These are phyloP conservation scores for Punctularia strigosozonata DNA, from an alignment of 768 basidiomycete genomes.

Conservation along the genomic window DNA sequence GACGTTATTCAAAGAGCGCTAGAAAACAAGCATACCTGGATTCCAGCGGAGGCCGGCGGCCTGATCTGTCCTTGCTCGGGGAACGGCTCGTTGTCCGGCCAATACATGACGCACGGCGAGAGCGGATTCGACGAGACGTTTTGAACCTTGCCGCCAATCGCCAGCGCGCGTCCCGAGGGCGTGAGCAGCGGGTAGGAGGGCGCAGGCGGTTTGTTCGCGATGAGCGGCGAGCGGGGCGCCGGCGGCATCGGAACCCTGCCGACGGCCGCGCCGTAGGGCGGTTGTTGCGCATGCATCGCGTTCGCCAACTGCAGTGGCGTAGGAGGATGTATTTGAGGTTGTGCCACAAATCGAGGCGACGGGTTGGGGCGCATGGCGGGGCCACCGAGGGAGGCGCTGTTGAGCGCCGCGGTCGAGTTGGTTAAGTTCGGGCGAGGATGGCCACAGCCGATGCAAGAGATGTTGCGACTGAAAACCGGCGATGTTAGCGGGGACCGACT, in stretches of 20 bases:
- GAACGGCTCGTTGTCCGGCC: slow-evolving; percentile 83
- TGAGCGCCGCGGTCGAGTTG: slow-evolving; percentile 3
- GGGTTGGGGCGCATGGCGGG: slow-evolving; percentile 16
- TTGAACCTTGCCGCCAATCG: slow-evolving; percentile 66
- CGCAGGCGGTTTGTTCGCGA: slow-evolving; percentile 24
- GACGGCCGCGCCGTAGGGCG: neutral
- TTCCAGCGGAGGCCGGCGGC: slow-evolving; percentile 39
- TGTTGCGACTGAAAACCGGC: slow-evolving; percentile 44
- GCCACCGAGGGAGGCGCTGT: slow-evolving; percentile 13
- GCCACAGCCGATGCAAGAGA: slow-evolving; percentile 69
- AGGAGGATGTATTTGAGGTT: neutral
- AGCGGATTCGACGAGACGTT: slow-evolving; percentile 68
- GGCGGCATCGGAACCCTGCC: slow-evolving; percentile 11
- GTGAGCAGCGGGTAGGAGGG: slow-evolving; percentile 67
- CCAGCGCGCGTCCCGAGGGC: slow-evolving; percentile 71
- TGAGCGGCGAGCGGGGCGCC: slow-evolving; percentile 8
- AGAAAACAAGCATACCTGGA: slow-evolving; percentile 28
- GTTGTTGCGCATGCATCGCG: neutral
- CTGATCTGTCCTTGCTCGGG: slow-evolving; percentile 71
- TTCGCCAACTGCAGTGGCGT: no score
- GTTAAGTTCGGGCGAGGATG: slow-evolving; percentile 40
- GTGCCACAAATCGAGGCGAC: slow-evolving; percentile 5
- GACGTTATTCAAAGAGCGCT: slow-evolving; percentile 1
- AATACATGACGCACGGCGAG: slow-evolving; percentile 73
- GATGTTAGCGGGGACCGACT: neutral